Evolutionary conservation across 208 protist species (phyloP).

Genomic region (Herpetomonas samuelpessoai): DNA sequence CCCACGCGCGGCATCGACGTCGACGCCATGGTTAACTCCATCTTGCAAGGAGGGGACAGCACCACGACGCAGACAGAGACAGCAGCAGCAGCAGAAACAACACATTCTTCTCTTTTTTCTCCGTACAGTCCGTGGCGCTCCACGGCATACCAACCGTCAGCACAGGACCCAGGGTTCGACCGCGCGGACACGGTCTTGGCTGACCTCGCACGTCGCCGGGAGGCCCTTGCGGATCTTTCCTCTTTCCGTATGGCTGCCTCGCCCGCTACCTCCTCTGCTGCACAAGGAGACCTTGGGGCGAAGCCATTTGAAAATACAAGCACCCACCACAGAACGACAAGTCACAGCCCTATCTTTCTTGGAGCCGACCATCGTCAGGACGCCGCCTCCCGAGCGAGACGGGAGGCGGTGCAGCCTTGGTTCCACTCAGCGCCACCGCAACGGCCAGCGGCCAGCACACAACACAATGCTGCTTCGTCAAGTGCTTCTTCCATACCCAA

Average conservation of each 20-base stretch:
- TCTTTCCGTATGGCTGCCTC: background rate
- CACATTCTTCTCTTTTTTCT: background rate
- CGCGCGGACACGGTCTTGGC: background rate
- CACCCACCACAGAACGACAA: too few species aligned
- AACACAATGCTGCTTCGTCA: too few species aligned
- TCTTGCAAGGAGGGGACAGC: too few species aligned
- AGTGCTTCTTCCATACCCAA: too few species aligned
- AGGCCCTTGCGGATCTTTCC: background rate
- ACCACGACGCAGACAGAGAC: too few species aligned
- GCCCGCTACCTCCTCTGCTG: too few species aligned
- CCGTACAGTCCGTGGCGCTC: background rate
- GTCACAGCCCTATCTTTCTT: too few species aligned
- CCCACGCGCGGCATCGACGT: too few species aligned
- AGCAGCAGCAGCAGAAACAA: background rate
- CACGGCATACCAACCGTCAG: background rate
- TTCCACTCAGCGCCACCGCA: background rate
- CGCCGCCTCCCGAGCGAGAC: background rate
- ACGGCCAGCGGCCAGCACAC: background rate
- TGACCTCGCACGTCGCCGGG: background rate
- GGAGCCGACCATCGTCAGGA: background rate
- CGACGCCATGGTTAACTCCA: too few species aligned
- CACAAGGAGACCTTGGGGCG: too few species aligned
- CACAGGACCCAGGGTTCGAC: background rate
- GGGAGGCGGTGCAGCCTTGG: slow-evolving; percentile 1
- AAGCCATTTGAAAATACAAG: too few species aligned